These are phyloP conservation scores for Urtica urens DNA, from an alignment of 306 rosid species.

Conservation along the genomic window DNA sequence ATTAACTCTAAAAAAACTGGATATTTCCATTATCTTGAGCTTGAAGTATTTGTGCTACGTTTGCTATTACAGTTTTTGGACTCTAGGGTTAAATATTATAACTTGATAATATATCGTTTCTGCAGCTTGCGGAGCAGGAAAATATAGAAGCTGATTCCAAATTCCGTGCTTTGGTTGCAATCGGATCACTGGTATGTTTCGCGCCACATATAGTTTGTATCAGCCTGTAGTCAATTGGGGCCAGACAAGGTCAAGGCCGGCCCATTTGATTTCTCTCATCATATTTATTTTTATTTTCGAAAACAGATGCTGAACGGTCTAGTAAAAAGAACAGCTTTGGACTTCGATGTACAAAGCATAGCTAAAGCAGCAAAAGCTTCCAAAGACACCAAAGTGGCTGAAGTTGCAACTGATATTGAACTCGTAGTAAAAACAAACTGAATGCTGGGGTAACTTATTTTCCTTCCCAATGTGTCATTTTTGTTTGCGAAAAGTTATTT, in stretches of 20 bases:
- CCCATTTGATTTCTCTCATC: background rate
- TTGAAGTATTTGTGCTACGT: background rate
- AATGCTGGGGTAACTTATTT: constrained; percentile 1
- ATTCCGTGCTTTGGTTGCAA: constrained; percentile 84
- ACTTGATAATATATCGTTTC: background rate
- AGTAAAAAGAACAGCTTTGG: constrained; percentile 64
- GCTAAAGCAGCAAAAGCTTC: constrained; percentile 61
- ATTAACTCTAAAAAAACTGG: constrained; percentile 9
- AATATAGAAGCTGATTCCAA: constrained; percentile 61
- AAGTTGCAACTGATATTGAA: constrained; percentile 81
- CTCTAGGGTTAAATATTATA: background rate
- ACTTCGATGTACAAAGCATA: constrained; percentile 69
- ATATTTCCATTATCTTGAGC: background rate
- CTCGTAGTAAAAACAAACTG: constrained; percentile 38
- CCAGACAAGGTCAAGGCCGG: background rate
- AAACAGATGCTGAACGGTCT: constrained; percentile 75
- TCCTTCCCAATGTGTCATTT: no score
- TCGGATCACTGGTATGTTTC: constrained; percentile 74
- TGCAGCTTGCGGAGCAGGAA: constrained; percentile 64
- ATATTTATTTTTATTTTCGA: background rate
- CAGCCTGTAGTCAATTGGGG: background rate
- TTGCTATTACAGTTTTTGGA: background rate
- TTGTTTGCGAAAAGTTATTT: no score
- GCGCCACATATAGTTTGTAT: background rate
- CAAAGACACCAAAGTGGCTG: constrained; percentile 68